These are phyloP conservation scores for Diospyros kaki DNA, from an alignment of 148 eudicot genomes.

Conservation along the genomic window DNA sequence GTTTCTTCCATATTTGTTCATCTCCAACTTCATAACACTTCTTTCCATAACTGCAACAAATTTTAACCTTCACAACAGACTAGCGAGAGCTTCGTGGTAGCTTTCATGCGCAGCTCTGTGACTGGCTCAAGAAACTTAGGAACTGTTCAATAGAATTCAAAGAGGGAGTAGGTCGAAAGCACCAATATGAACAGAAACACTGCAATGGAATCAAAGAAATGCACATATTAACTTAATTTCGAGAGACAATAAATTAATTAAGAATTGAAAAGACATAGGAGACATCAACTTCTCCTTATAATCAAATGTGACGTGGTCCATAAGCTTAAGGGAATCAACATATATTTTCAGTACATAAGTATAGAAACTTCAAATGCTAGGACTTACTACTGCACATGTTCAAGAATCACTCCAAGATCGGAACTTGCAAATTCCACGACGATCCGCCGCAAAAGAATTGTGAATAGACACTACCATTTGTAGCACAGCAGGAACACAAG, in stretches of 20 bases:
- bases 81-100: not conserved
- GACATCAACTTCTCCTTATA: not conserved
- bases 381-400: constrained; percentile 16
- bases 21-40: not conserved
- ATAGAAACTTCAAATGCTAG: not conserved
- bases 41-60: not conserved
- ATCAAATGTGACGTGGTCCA: not conserved
- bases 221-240: not conserved
- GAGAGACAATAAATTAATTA: not conserved
- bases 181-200: not conserved
- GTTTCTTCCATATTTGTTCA: too few relatives aligned
- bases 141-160: too few relatives aligned
- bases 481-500: constrained; percentile 54
- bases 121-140: not conserved
- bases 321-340: not conserved
- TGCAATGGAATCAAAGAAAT: not conserved
- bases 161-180: not conserved
- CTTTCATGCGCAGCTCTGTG: not conserved
- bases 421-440: constrained; percentile 93
- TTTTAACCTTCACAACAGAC: not conserved
- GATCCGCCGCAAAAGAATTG: constrained; percentile 67
- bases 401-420: constrained; percentile 49
- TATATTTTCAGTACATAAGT: not conserved
- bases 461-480: constrained; percentile 72
- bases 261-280: not conserved